Conservation (phyloP, 2,329 filamentous ascomycete species). For the Trichoderma arundinaceum region DNA sequence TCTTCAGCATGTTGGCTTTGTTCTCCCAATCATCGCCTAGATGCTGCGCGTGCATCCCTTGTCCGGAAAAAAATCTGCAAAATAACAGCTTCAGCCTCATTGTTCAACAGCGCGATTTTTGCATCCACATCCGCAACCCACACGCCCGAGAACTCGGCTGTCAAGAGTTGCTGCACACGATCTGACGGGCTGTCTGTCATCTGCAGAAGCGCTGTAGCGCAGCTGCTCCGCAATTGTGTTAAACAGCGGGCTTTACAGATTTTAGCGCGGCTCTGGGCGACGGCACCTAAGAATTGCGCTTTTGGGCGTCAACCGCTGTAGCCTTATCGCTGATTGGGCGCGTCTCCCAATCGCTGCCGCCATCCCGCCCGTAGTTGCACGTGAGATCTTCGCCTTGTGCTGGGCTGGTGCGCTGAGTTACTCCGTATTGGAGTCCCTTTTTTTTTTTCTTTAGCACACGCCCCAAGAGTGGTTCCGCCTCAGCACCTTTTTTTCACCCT, state of each 20-base stretch:
- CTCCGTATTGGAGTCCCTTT: not conserved
- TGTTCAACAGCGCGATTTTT: no score
- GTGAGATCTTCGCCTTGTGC: constrained; percentile 26
- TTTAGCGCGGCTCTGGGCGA: constrained; percentile 27
- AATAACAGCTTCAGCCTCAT: no score
- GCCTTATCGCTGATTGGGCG: constrained; percentile 28
- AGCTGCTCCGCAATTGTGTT: constrained; percentile 17
- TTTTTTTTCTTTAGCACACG: not conserved
- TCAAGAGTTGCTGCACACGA: no score
- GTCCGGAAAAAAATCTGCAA: no score
- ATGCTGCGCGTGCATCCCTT: no score
- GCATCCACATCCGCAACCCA: no score
- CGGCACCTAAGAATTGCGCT: constrained; percentile 31
- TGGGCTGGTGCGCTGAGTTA: no score
- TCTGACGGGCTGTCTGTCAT: not conserved
- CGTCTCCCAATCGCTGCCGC: constrained; percentile 27
- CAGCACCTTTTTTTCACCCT: not conserved
- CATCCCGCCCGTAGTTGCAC: constrained; percentile 32
- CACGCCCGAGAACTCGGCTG: not conserved
- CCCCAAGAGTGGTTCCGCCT: constrained; percentile 11
- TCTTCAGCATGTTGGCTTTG: not conserved
- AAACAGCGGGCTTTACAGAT: constrained; percentile 21
- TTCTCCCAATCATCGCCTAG: no score
- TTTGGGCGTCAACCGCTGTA: constrained; percentile 23
- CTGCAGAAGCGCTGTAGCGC: constrained; percentile 25